These are phyloP conservation scores for Arthrobotrys iridis DNA, from an alignment of 2,329 filamentous ascomycete species.

Conservation along the genomic window DNA sequence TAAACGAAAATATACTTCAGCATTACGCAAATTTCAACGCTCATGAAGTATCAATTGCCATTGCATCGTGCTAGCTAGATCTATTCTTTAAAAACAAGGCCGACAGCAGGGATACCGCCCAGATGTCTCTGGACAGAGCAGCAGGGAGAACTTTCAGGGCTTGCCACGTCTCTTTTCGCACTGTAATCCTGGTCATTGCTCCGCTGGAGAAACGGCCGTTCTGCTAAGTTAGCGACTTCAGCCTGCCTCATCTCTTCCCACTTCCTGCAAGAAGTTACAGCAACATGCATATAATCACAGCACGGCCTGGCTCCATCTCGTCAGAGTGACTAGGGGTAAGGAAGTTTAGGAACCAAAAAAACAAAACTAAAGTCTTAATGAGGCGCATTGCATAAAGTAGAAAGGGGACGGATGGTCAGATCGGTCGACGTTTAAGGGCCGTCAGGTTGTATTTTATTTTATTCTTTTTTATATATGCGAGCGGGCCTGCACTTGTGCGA, in stretches of 20 bases:
- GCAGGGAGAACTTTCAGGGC: constrained; percentile 25
- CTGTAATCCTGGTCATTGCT: constrained; percentile 32
- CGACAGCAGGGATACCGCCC: constrained; percentile 9
- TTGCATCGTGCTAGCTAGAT: constrained; percentile 28
- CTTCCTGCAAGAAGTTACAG: constrained; percentile 53
- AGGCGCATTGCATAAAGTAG: constrained; percentile 54
- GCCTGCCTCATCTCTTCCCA: constrained; percentile 55
- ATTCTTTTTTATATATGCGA: constrained; percentile 54
- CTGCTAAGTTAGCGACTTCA: constrained; percentile 40
- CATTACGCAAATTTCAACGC: constrained; percentile 33
- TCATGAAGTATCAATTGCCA: constrained; percentile 15
- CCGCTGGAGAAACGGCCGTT: constrained; percentile 21
- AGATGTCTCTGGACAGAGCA: background rate
- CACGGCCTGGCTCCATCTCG: constrained; percentile 52
- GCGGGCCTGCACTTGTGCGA: constrained; percentile 54
- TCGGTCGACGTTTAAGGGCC: constrained; percentile 15
- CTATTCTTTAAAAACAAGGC: constrained; percentile 20
- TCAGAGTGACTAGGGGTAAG: constrained; percentile 43
- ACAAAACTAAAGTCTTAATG: constrained; percentile 33
- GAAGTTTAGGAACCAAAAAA: constrained; percentile 14
- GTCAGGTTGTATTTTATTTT: constrained; percentile 24
- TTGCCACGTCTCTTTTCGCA: constrained; percentile 47
- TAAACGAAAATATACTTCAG: constrained; percentile 33
- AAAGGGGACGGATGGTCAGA: constrained; percentile 32
- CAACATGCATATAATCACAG: constrained; percentile 54